Percentiles rank a stretch among this genome's conserved stretches.
phyloP scores from a whole-genome alignment of 2,329 filamentous ascomycete species.

The Pseudodiploospora longispora region DNA sequence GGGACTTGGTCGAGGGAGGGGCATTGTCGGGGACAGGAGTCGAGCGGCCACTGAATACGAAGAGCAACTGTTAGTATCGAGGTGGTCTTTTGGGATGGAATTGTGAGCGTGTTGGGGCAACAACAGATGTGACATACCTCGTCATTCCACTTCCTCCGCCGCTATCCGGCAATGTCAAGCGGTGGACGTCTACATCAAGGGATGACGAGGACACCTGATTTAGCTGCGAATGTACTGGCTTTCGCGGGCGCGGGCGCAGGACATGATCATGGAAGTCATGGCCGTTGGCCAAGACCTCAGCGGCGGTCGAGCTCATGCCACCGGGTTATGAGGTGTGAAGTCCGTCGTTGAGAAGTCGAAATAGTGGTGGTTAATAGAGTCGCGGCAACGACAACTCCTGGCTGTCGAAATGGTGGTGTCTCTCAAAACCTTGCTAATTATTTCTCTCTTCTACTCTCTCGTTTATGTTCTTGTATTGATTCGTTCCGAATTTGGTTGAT shows the following conservation, averaged over 20 bases:
- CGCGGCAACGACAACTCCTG: no score
- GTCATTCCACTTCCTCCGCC: constrained; percentile 34
- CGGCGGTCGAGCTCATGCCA: constrained; percentile 4
- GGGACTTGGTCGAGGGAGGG: constrained; percentile 80
- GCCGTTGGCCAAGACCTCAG: constrained; percentile 19
- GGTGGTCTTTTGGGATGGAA: no score
- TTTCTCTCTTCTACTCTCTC: no score
- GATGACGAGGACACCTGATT: constrained; percentile 32
- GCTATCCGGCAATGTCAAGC: constrained; percentile 20
- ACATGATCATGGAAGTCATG: constrained; percentile 32
- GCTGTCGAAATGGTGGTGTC: no score
- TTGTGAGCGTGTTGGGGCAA: neutral
- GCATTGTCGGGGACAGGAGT: constrained; percentile 84
- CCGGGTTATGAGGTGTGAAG: no score
- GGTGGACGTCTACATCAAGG: constrained; percentile 25
- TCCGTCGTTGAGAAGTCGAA: neutral
- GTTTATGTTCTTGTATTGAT: no score
- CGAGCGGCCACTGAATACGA: constrained; percentile 59
- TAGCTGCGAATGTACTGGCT: constrained; percentile 41
- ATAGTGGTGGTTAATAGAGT: no score
- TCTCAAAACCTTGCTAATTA: no score
- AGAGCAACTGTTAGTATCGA: neutral
- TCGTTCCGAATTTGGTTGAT: no score
- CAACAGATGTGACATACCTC: constrained; percentile 26
- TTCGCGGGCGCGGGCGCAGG: constrained; percentile 42